phyloP scores from a whole-genome alignment of 371 early-diverging fungal species.

The Mucor saturninus region DNA sequence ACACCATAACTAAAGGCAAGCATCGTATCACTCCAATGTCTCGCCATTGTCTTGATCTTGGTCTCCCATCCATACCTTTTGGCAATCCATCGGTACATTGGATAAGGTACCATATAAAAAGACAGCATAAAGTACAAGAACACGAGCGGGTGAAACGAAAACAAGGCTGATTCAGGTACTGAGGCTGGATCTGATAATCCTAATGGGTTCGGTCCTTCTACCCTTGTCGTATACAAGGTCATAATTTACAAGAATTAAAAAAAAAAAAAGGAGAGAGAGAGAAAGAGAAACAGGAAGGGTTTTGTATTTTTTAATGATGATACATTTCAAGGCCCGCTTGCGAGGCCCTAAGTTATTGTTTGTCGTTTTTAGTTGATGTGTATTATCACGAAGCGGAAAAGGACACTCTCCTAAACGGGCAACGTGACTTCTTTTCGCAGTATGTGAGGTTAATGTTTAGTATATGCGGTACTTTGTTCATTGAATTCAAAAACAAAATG shows the following conservation, averaged over 20 bases:
- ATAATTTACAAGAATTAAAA: background rate
- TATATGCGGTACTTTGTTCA: too few species aligned
- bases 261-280: constrained; percentile 11
- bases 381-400: too few species aligned
- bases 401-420: too few species aligned
- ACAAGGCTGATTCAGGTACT: constrained; percentile 35
- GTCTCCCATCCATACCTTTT: constrained; percentile 70
- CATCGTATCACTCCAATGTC: constrained; percentile 70
- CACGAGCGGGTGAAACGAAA: constrained; percentile 56
- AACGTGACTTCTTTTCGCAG: too few species aligned
- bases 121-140: constrained; percentile 62
- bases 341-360: too few species aligned
- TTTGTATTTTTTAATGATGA: too few species aligned
- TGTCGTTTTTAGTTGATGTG: too few species aligned
- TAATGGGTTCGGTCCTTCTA: constrained; percentile 4
- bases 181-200: constrained; percentile 10
- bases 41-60: constrained; percentile 61
- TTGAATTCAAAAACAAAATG: too few species aligned
- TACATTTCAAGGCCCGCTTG: too few species aligned
- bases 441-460: too few species aligned
- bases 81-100: constrained; percentile 59
- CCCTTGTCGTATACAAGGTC: constrained; percentile 7
- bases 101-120: constrained; percentile 62
- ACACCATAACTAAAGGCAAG: constrained; percentile 62
- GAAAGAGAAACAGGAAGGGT: background rate